A percentile compares a stretch with the other conserved stretches of the same genome.
phyloP scores from a whole-genome alignment of 2,329 filamentous ascomycete genomes.

The Neofusicoccum umdonicola region DNA sequence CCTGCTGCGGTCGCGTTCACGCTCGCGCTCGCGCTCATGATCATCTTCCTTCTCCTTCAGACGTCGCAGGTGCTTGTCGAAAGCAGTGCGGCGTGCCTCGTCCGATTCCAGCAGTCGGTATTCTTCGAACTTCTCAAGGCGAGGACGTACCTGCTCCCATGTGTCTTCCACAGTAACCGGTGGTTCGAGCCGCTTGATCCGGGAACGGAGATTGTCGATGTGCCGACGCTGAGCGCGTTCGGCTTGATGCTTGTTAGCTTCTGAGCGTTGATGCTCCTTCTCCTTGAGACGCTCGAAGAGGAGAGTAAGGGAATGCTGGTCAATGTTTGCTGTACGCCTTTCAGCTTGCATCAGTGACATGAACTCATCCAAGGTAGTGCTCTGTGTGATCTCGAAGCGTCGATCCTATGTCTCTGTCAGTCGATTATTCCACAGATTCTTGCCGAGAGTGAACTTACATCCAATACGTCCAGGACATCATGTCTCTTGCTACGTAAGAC shows the following conservation, averaged over 20 bases:
- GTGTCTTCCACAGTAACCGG: constrained; percentile 74
- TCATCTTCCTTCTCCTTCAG: constrained; percentile 91
- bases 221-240: constrained; percentile 85
- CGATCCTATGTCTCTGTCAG: constrained; percentile 61
- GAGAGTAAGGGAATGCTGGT: constrained; percentile 71
- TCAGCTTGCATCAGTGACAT: constrained; percentile 77
- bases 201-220: constrained; percentile 78
- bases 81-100: constrained; percentile 76
- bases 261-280: constrained; percentile 76
- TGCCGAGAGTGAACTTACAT: constrained; percentile 58
- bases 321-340: constrained; percentile 82
- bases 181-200: constrained; percentile 87
- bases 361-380: constrained; percentile 89
- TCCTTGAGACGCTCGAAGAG: constrained; percentile 88
- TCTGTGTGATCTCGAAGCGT: constrained; percentile 83
- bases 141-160: constrained; percentile 82
- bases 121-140: constrained; percentile 77
- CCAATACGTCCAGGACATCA: constrained; percentile 81
- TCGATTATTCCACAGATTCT: neutral
- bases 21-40: constrained; percentile 60
- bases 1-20: constrained; percentile 52
- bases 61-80: constrained; percentile 87
- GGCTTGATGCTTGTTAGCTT: constrained; percentile 77
- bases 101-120: constrained; percentile 81
- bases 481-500: constrained; percentile 78